Evolutionary conservation across 106 monocot genomes (phyloP), one percentile per base, ranked within the genome.

Genomic region (Dioscorea alata): DNA sequence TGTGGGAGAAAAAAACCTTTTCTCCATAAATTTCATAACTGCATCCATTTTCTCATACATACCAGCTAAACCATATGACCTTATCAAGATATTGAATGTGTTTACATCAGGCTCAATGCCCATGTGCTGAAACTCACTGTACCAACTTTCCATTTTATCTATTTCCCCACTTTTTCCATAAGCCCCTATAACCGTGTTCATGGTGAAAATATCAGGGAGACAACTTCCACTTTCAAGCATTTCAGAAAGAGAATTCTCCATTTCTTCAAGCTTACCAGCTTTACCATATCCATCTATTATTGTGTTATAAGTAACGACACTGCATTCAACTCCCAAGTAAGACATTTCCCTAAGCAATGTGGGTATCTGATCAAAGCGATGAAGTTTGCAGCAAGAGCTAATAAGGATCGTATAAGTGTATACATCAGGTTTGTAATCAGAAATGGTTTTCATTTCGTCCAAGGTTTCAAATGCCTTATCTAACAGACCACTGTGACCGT

Each of bases 201-300:
- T 64, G 2, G 94, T 95, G 64, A 74, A 79, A 22, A 78, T 48
- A 73, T 95, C 95, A 9, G 91, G 95, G n/a, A 84, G 13, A 54
- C 79, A 82, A 50, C 63, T 82, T 23, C 79, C 88, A 80, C 57
- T 71, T 62, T 91, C 91, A 71, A 95, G 76, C 95, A 97, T 92
- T 34, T 70, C 51, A 24, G 59, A 79, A 13, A 97, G 58, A 63
- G 70, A 62, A 78, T 57, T 74, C 65, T 92, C 86, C 96, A 97
- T 89, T 52, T 92, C 84, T 66, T 83, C 75, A 28, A 92, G 61
- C 84, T 84, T 68, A 1, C 80, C 80, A 42, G 82, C 89, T 75
- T 97, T 97, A 14, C 96, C 96, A 75, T 83, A 97, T 16, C 96
- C 86, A 64, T 92, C 86, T 49, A 97, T 87, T 50, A 97, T 85